These are phyloP conservation scores for Calonectria pteridis DNA, from an alignment of 2,329 filamentous ascomycete species.

Conservation along the genomic window DNA sequence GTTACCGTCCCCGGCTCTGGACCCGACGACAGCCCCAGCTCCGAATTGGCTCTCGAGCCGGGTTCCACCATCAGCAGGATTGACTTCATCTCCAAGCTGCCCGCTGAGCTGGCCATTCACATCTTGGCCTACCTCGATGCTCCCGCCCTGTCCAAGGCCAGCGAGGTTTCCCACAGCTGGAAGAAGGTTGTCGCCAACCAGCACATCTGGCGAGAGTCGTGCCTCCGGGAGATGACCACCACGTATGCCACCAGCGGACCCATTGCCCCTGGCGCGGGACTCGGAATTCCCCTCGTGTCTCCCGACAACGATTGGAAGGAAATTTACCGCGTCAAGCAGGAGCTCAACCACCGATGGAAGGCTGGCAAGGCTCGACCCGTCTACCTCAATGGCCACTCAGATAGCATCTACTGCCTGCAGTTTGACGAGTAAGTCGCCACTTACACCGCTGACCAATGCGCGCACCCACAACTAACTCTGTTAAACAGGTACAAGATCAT, in stretches of 20 bases:
- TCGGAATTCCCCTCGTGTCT: constrained; percentile 66
- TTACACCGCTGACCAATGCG: not conserved
- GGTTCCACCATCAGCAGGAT: constrained; percentile 62
- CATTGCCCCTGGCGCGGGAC: constrained; percentile 65
- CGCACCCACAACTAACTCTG: constrained; percentile 48
- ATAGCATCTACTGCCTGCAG: constrained; percentile 97
- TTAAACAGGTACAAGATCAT: constrained; percentile 85
- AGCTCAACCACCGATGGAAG: constrained; percentile 85
- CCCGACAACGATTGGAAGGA: constrained; percentile 85
- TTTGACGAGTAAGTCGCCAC: constrained; percentile 84
- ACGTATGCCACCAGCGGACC: constrained; percentile 70
- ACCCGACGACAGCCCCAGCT: constrained; percentile 51
- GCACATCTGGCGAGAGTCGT: constrained; percentile 74
- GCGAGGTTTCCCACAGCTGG: constrained; percentile 66
- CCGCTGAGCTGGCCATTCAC: constrained; percentile 70
- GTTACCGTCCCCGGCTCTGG: constrained; percentile 59
- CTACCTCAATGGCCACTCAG: constrained; percentile 92
- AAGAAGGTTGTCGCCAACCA: constrained; percentile 60
- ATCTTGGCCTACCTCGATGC: constrained; percentile 70
- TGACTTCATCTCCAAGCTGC: constrained; percentile 69
- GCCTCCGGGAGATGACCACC: constrained; percentile 69
- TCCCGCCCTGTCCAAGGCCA: constrained; percentile 61
- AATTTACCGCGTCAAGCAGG: constrained; percentile 82
- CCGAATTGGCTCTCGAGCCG: constrained; percentile 47
- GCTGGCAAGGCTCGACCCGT: constrained; percentile 82